These are phyloP conservation scores for Laburnicola sp. DNA, from an alignment of 2,329 filamentous ascomycete species.

Conservation along the genomic window DNA sequence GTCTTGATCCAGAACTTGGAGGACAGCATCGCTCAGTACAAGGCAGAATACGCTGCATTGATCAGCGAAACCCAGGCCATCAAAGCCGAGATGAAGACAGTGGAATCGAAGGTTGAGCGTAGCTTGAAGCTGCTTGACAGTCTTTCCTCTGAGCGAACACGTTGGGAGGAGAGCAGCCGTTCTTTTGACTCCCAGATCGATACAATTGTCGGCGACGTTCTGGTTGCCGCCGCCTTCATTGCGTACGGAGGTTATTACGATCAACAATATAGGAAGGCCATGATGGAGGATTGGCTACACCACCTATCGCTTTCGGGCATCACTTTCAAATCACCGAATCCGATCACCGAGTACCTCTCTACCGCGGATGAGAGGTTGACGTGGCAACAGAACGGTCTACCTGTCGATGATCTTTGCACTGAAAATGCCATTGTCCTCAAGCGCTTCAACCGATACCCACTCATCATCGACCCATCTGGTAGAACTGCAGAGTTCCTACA, in stretches of 20 bases:
- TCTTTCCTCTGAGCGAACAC: constrained; percentile 85
- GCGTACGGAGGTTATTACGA: constrained; percentile 97
- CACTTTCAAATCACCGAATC: constrained; percentile 89
- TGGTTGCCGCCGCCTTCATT: constrained; percentile 95
- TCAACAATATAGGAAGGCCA: constrained; percentile 94
- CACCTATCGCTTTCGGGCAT: constrained; percentile 93
- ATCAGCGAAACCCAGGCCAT: constrained; percentile 98
- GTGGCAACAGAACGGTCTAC: constrained; percentile 92
- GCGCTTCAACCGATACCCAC: constrained; percentile 95
- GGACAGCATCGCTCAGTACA: constrained; percentile 90
- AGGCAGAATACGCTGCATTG: constrained; percentile 90
- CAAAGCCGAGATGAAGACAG: constrained; percentile 93
- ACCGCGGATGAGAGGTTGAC: constrained; percentile 91
- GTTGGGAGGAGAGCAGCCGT: constrained; percentile 97
- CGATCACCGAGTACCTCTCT: constrained; percentile 93
- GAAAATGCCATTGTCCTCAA: constrained; percentile 98
- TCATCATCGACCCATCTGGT: constrained; percentile 97
- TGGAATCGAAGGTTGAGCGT: constrained; percentile 97
- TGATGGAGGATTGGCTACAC: constrained; percentile 97
- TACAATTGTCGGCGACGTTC: constrained; percentile 91
- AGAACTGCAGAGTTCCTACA: constrained; percentile 93
- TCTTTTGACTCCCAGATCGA: constrained; percentile 98
- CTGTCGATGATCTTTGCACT: constrained; percentile 95
- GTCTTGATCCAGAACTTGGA: constrained; percentile 83
- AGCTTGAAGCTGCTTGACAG: constrained; percentile 94